Evolutionary conservation across 2,329 filamentous ascomycete species (phyloP).

Genomic region (Colletotrichum godetiae): DNA sequence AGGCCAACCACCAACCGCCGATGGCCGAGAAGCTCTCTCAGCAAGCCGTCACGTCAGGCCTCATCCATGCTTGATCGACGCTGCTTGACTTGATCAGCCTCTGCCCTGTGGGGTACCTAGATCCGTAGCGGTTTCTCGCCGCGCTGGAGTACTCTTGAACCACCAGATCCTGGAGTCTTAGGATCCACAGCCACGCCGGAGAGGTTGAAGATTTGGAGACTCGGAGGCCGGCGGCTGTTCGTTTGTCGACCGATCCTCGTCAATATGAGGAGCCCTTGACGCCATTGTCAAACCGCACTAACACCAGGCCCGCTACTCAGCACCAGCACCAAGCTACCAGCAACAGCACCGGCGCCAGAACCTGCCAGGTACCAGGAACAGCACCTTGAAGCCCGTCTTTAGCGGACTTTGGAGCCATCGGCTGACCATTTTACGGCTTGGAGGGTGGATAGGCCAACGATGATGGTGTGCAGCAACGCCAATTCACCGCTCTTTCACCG

Average conservation of each 20-base stretch:
- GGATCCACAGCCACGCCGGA: slow-evolving; percentile 17
- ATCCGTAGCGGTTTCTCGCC: background rate
- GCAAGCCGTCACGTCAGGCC: slow-evolving; percentile 1
- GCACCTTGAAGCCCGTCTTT: background rate
- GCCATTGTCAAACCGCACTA: background rate
- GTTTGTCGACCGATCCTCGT: background rate
- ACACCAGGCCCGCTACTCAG: background rate
- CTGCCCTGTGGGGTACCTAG: slow-evolving; percentile 6
- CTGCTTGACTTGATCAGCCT: background rate
- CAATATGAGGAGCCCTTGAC: background rate
- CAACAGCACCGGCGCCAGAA: background rate
- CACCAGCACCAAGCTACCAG: background rate
- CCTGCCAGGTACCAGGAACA: slow-evolving; percentile 23
- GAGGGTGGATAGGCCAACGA: background rate
- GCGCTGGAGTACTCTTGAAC: too few relatives aligned
- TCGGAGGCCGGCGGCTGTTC: background rate
- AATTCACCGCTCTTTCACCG: slow-evolving; percentile 34
- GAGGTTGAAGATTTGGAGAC: background rate
- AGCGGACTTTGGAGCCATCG: slow-evolving; percentile 17
- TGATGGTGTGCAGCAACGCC: slow-evolving; percentile 19
- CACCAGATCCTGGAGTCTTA: too few relatives aligned
- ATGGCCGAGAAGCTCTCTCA: too few relatives aligned
- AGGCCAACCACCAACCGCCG: too few relatives aligned
- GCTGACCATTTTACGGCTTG: slow-evolving; percentile 29
- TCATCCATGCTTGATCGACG: slow-evolving; percentile 27